phyloP scores from a whole-genome alignment of 225 moss, liverwort and hornwort species.

The Physcomitrellopsis africana region DNA sequence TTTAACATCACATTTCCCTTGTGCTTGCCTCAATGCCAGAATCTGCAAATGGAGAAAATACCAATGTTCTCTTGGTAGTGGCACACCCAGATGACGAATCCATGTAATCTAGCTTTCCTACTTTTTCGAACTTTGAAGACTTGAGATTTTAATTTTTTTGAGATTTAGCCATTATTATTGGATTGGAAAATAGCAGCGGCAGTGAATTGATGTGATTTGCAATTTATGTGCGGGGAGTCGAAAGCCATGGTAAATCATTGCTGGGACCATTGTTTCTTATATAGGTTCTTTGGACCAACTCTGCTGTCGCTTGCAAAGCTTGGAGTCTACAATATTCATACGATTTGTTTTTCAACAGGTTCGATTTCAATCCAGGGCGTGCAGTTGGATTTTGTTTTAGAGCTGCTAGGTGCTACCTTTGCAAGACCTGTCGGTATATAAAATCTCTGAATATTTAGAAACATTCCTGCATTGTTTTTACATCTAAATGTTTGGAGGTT shows the following conservation, averaged over 20 bases:
- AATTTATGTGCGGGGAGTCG: neutral
- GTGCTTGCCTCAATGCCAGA: conserved; percentile 26
- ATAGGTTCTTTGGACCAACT: conserved; percentile 75
- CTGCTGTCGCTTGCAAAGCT: conserved; percentile 56
- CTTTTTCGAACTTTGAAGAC: neutral
- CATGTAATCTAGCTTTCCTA: conserved; percentile 46
- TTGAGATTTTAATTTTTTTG: neutral
- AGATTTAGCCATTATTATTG: neutral
- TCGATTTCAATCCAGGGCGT: neutral
- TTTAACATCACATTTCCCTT: neutral
- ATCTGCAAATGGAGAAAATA: conserved; percentile 31
- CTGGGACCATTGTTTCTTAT: neutral
- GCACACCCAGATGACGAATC: conserved; percentile 77
- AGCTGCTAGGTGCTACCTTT: neutral
- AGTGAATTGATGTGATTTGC: neutral
- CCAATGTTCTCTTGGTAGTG: conserved; percentile 62
- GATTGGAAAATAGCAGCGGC: neutral
- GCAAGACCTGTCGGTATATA: neutral
- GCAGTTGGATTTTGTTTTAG: conserved; percentile 15
- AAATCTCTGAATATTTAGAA: neutral
- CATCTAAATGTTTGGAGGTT: conserved; percentile 11
- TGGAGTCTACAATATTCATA: conserved; percentile 48
- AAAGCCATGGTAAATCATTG: neutral
- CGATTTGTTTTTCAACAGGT: conserved; percentile 67
- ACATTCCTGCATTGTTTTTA: neutral